A percentile compares a stretch with the other conserved stretches of the same genome.
Evolutionary conservation across 768 basidiomycete species (phyloP).

Genomic region (Suillus tomentosus): DNA sequence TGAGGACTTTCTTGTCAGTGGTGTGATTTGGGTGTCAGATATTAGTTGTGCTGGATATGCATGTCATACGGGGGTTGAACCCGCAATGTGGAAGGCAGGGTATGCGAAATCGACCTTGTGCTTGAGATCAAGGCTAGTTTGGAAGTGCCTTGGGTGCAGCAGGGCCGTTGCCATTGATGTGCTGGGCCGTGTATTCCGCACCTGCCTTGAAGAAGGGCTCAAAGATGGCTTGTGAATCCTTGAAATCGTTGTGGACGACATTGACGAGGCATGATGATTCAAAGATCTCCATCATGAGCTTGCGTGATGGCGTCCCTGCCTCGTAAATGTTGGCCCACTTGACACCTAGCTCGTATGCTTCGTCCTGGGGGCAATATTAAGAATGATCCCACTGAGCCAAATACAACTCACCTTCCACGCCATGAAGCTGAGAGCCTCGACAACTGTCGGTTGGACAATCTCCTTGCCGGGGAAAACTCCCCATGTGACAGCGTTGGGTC

Average conservation of each 20-base stretch:
- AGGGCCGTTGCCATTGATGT: constrained; percentile 35
- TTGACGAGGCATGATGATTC: constrained; percentile 86
- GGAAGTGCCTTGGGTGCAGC: constrained; percentile 41
- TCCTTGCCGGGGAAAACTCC: constrained; percentile 98
- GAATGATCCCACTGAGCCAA: constrained; percentile 9
- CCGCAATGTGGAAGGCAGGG: constrained; percentile 49
- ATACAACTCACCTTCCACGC: constrained; percentile 79
- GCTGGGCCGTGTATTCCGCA: constrained; percentile 52
- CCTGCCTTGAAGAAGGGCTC: constrained; percentile 81
- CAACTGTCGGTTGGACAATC: constrained; percentile 93
- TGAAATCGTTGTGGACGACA: constrained; percentile 96
- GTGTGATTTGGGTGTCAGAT: constrained; percentile 12
- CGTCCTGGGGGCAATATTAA: constrained; percentile 57
- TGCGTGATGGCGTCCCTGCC: constrained; percentile 67
- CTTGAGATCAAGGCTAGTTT: constrained; percentile 23
- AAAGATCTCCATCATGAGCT: constrained; percentile 79
- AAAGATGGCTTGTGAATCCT: constrained; percentile 82
- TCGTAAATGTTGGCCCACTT: constrained; percentile 94
- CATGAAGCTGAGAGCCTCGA: constrained; percentile 97
- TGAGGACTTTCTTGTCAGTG: constrained; percentile 28
- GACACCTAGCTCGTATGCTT: constrained; percentile 88
- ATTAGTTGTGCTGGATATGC: constrained; percentile 23
- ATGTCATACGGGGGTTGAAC: constrained; percentile 81
- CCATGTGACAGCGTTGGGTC: constrained; percentile 99
- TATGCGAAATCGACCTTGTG: constrained; percentile 34